These are phyloP conservation scores for Diaporthe velutina DNA, from an alignment of 2,329 filamentous ascomycete species.

Conservation along the genomic window DNA sequence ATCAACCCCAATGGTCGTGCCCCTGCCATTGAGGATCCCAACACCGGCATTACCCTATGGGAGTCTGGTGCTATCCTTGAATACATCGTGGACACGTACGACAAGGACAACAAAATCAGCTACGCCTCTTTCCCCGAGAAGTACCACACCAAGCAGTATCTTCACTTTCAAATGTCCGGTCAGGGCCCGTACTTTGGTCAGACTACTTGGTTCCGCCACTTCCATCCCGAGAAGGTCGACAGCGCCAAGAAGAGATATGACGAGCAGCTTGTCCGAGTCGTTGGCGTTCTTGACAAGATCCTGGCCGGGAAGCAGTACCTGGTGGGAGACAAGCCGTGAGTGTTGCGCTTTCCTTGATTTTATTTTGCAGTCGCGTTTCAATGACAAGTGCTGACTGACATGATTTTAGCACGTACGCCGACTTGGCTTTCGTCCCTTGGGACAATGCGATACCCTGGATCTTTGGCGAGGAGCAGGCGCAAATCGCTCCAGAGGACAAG, in stretches of 20 bases:
- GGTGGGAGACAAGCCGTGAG: slow-evolving; percentile 26
- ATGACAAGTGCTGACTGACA: background rate
- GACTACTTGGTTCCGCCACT: slow-evolving; percentile 52
- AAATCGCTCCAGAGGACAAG: slow-evolving; percentile 47
- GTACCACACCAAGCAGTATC: slow-evolving; percentile 52
- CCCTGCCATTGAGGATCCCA: slow-evolving; percentile 50
- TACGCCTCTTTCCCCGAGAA: slow-evolving; percentile 55
- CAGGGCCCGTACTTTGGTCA: slow-evolving; percentile 60
- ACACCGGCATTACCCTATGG: slow-evolving; percentile 60
- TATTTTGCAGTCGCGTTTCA: background rate
- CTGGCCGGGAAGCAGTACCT: slow-evolving; percentile 23
- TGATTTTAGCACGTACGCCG: slow-evolving; percentile 16
- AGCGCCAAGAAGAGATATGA: background rate
- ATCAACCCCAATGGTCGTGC: slow-evolving; percentile 37
- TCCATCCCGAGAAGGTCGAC: slow-evolving; percentile 5
- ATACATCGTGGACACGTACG: slow-evolving; percentile 61
- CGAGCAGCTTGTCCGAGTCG: slow-evolving; percentile 18
- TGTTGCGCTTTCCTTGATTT: background rate
- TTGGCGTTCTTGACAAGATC: slow-evolving; percentile 17
- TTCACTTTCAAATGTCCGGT: slow-evolving; percentile 56
- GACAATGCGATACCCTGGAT: slow-evolving; percentile 12
- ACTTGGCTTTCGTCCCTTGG: slow-evolving; percentile 35
- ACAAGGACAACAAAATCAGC: slow-evolving; percentile 55
- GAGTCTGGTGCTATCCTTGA: slow-evolving; percentile 64
- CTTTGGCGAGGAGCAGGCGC: slow-evolving; percentile 42